Evolutionary conservation across 2,329 filamentous ascomycete genomes (phyloP).

Genomic region (Talaromyces sp.): DNA sequence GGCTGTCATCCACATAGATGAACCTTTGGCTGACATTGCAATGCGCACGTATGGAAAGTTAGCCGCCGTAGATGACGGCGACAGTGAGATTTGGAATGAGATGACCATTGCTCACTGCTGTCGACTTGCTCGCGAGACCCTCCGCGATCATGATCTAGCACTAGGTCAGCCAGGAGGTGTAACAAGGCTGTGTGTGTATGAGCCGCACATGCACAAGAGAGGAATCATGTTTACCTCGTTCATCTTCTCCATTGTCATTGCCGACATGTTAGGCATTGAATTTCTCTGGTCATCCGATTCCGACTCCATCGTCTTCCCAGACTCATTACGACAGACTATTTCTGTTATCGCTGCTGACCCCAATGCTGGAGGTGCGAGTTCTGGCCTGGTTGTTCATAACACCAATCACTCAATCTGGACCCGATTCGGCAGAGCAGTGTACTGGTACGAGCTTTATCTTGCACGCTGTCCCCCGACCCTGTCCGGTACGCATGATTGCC

Average conservation of each 20-base stretch:
- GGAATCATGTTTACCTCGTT: slow-evolving; percentile 37
- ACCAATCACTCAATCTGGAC: slow-evolving; percentile 25
- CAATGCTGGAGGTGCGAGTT: slow-evolving; percentile 29
- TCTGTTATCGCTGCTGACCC: slow-evolving; percentile 28
- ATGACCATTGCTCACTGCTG: slow-evolving; percentile 20
- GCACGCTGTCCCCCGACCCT: slow-evolving; percentile 27
- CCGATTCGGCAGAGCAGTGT: slow-evolving; percentile 27
- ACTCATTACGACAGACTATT: slow-evolving; percentile 25
- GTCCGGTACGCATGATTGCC: slow-evolving; percentile 30
- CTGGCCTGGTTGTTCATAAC: slow-evolving; percentile 31
- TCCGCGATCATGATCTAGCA: slow-evolving; percentile 16
- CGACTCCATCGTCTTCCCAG: slow-evolving; percentile 29
- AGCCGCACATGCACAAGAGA: slow-evolving; percentile 37
- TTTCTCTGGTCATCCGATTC: slow-evolving; percentile 36
- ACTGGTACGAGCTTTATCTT: slow-evolving; percentile 33
- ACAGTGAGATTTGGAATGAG: slow-evolving; percentile 14
- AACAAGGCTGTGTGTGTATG: slow-evolving; percentile 26
- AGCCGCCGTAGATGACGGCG: slow-evolving; percentile 1
- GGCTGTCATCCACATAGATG: slow-evolving; percentile 19
- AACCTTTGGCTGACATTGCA: slow-evolving; percentile 23
- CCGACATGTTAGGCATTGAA: slow-evolving; percentile 27
- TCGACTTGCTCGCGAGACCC: slow-evolving; percentile 17
- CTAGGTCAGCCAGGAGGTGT: slow-evolving; percentile 12
- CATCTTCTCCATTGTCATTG: slow-evolving; percentile 29
- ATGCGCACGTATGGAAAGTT: slow-evolving; percentile 15